phyloP scores from a whole-genome alignment of 1,284 basidiomycete genomes.

The Ceratobasidium sp. region DNA sequence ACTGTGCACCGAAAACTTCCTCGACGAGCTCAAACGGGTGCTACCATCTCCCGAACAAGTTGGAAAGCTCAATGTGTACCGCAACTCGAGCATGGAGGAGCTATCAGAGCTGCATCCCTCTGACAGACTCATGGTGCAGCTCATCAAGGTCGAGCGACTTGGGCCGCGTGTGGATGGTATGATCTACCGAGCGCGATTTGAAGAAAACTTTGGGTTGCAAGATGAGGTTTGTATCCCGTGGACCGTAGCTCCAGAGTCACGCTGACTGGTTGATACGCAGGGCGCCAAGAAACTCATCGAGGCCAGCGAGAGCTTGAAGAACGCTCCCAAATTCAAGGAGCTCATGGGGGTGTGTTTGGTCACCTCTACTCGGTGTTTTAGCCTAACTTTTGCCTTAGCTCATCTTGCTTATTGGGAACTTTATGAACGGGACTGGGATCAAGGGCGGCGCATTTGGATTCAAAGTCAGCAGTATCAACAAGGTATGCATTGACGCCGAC shows the following conservation, averaged over 20 bases:
- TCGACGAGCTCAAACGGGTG: slow-evolving; percentile 87
- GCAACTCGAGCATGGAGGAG: slow-evolving; percentile 88
- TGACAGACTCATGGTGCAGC: slow-evolving; percentile 95
- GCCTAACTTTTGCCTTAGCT: slow-evolving; percentile 64
- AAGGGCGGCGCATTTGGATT: slow-evolving; percentile 99
- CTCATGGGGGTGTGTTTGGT: slow-evolving; percentile 74
- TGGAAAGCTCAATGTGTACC: slow-evolving; percentile 92
- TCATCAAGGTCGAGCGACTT: slow-evolving; percentile 96
- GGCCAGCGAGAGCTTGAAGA: slow-evolving; percentile 79
- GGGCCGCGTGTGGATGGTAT: slow-evolving; percentile 92
- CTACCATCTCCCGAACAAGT: slow-evolving; percentile 92
- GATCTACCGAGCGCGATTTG: slow-evolving; percentile 89
- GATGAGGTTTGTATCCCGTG: slow-evolving; percentile 60
- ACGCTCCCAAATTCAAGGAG: slow-evolving; percentile 88
- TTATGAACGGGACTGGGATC: slow-evolving; percentile 96
- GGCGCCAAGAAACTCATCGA: slow-evolving; percentile 83
- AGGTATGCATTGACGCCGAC: slow-evolving; percentile 63
- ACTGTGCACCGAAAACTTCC: slow-evolving; percentile 87
- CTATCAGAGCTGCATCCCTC: slow-evolving; percentile 90
- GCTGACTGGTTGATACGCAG: slow-evolving; percentile 58
- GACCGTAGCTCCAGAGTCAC: slow-evolving; percentile 46
- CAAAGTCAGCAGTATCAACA: slow-evolving; percentile 97
- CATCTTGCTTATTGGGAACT: slow-evolving; percentile 96
- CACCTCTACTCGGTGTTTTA: slow-evolving; percentile 9
- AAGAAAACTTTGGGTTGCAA: slow-evolving; percentile 79